Evolutionary conservation across 179 eudicot genomes (phyloP).

Genomic region (Spergularia azorica): DNA sequence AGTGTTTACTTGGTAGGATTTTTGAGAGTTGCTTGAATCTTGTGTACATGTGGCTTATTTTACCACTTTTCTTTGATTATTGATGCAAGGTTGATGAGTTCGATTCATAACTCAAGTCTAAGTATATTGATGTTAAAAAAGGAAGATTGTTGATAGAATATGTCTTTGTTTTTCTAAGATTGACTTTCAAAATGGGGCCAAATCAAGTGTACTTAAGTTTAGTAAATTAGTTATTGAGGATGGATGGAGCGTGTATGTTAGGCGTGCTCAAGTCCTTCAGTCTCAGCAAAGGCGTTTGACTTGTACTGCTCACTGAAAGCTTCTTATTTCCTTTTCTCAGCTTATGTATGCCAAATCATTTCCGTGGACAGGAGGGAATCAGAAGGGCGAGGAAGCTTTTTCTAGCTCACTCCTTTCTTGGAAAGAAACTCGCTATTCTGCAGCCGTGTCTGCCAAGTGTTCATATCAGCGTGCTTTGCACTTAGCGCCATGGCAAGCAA

Average conservation of each 20-base stretch:
- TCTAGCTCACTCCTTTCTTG: constrained; percentile 61
- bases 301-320: constrained; percentile 21
- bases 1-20: too few relatives aligned
- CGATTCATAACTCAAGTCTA: neutral
- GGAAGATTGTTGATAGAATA: neutral
- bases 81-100: neutral
- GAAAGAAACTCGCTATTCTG: constrained; percentile 58
- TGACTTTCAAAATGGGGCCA: neutral
- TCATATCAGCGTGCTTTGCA: constrained; percentile 97
- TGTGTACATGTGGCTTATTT: neutral
- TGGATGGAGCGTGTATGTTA: neutral
- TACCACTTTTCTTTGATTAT: neutral
- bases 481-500: constrained; percentile 93
- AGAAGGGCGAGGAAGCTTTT: constrained; percentile 55
- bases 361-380: constrained; percentile 75
- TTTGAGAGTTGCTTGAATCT: neutral
- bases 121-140: neutral
- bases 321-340: constrained; percentile 45
- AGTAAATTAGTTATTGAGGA: too few relatives aligned
- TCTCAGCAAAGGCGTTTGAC: neutral
- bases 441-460: constrained; percentile 58
- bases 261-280: neutral
- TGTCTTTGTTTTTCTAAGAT: neutral
- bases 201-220: neutral
- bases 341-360: constrained; percentile 82